Conservation (phyloP, 1,284 basidiomycete genomes). For the Rhodotorula sp. region DNA sequence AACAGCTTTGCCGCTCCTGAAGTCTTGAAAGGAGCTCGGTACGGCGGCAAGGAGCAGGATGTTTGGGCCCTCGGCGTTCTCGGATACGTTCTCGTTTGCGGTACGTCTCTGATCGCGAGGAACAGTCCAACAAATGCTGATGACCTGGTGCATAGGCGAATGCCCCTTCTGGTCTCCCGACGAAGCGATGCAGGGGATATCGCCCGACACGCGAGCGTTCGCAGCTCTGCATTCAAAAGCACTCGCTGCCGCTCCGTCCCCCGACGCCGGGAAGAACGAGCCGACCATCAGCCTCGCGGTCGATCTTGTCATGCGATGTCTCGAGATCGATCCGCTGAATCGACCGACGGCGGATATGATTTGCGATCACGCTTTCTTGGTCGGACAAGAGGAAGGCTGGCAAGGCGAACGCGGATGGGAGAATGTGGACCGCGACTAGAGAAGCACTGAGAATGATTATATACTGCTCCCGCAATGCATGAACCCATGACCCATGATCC, state of each 20-base stretch:
- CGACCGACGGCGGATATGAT: slow-evolving; percentile 81
- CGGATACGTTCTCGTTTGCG: slow-evolving; percentile 89
- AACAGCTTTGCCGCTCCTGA: slow-evolving; percentile 95
- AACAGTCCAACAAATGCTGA: not conserved
- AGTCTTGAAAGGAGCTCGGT: slow-evolving; percentile 89
- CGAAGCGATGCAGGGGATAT: slow-evolving; percentile 73
- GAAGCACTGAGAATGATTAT: no score
- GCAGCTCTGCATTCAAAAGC: slow-evolving; percentile 60
- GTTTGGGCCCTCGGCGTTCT: slow-evolving; percentile 99
- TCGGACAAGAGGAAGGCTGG: slow-evolving; percentile 57
- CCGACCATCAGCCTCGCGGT: slow-evolving; percentile 66
- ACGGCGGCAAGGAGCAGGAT: slow-evolving; percentile 94
- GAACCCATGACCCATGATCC: no score
- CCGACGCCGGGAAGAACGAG: slow-evolving; percentile 13
- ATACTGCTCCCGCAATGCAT: not conserved
- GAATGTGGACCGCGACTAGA: not conserved
- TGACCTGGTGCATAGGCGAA: slow-evolving; percentile 28
- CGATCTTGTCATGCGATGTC: slow-evolving; percentile 71
- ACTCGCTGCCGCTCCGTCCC: slow-evolving; percentile 3
- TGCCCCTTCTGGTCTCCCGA: slow-evolving; percentile 70
- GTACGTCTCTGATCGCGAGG: slow-evolving; percentile 45
- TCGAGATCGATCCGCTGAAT: slow-evolving; percentile 66
- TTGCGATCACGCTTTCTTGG: slow-evolving; percentile 70
- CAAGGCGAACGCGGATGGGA: slow-evolving; percentile 47
- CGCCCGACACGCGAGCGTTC: slow-evolving; percentile 55